These are phyloP conservation scores for Penicillium lividum DNA, from an alignment of 495 filamentous ascomycete genomes.

Conservation along the genomic window DNA sequence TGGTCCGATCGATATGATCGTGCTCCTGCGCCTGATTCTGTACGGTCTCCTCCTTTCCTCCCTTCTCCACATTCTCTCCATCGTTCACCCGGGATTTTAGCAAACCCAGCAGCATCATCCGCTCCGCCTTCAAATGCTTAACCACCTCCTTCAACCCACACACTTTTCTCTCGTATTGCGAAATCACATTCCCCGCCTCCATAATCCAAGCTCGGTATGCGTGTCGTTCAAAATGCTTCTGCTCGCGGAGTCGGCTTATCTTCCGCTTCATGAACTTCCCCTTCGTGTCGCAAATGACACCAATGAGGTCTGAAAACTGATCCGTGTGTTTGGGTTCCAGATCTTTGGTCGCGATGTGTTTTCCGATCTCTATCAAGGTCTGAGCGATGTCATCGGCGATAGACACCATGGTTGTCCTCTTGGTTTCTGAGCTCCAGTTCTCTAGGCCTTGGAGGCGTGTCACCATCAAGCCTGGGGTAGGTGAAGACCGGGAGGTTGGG, in stretches of 20 bases:
- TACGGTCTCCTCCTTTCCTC: not conserved
- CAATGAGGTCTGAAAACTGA: slow-evolving; percentile 25
- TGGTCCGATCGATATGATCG: not conserved
- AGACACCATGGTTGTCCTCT: slow-evolving; percentile 27
- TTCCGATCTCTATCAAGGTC: slow-evolving; percentile 26
- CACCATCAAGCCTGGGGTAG: not conserved
- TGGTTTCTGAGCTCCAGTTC: slow-evolving; percentile 12
- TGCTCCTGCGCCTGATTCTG: not conserved
- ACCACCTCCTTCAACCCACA: not conserved
- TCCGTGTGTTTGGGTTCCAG: slow-evolving; percentile 19
- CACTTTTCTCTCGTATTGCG: not conserved
- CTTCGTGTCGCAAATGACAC: slow-evolving; percentile 22
- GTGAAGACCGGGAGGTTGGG: not conserved
- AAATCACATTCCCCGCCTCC: not conserved
- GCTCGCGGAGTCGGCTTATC: not conserved
- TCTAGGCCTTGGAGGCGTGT: slow-evolving; percentile 27
- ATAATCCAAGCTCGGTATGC: not conserved
- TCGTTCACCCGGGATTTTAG: not conserved
- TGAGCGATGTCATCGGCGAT: slow-evolving; percentile 35
- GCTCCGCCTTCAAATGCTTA: not conserved
- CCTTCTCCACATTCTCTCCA: not conserved
- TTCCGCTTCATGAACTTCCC: slow-evolving; percentile 12
- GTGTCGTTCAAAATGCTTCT: not conserved
- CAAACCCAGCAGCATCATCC: not conserved
- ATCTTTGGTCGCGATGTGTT: slow-evolving; percentile 17